Conservation (phyloP, 768 basidiomycete genomes). For the Trametes cingulata region DNA sequence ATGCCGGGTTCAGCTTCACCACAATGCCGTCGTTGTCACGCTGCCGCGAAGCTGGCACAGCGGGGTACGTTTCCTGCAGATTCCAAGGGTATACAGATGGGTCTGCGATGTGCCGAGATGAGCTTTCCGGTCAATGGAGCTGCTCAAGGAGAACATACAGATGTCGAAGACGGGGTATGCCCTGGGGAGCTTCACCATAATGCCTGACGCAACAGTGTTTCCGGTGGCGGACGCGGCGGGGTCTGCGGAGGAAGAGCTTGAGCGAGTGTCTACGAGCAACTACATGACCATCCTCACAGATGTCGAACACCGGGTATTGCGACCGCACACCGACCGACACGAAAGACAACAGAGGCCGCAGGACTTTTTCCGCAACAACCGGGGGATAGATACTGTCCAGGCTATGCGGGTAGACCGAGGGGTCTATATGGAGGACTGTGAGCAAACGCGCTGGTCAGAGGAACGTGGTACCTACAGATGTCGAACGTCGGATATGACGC, state of each 20-base stretch:
- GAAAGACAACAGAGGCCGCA: not conserved
- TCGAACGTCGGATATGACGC: slow-evolving; percentile 30
- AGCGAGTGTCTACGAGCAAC: not conserved
- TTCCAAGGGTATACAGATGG: slow-evolving; percentile 21
- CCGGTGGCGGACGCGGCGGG: not conserved
- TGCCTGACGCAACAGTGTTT: not conserved
- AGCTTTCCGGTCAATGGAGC: not conserved
- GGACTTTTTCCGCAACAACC: not conserved
- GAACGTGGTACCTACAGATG: slow-evolving; percentile 21
- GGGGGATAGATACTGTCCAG: slow-evolving; percentile 23
- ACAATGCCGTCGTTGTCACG: not conserved
- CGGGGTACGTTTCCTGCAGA: slow-evolving; percentile 14
- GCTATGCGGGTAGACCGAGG: slow-evolving; percentile 27
- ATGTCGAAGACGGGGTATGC: slow-evolving; percentile 24
- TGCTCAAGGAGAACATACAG: slow-evolving; percentile 13
- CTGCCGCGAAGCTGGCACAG: not conserved
- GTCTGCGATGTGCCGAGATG: slow-evolving; percentile 4
- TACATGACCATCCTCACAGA: slow-evolving; percentile 1
- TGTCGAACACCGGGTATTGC: slow-evolving; percentile 19
- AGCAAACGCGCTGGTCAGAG: not conserved
- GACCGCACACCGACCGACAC: slow-evolving; percentile 5
- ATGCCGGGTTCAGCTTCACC: slow-evolving; percentile 4
- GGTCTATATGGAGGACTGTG: slow-evolving; percentile 15
- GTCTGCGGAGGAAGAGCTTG: not conserved
- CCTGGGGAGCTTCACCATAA: not conserved